Evolutionary conservation across 2,329 filamentous ascomycete genomes (phyloP), one percentile per base, ranked within the genome.

Genomic region (Ploettnerulaceae sp.): DNA sequence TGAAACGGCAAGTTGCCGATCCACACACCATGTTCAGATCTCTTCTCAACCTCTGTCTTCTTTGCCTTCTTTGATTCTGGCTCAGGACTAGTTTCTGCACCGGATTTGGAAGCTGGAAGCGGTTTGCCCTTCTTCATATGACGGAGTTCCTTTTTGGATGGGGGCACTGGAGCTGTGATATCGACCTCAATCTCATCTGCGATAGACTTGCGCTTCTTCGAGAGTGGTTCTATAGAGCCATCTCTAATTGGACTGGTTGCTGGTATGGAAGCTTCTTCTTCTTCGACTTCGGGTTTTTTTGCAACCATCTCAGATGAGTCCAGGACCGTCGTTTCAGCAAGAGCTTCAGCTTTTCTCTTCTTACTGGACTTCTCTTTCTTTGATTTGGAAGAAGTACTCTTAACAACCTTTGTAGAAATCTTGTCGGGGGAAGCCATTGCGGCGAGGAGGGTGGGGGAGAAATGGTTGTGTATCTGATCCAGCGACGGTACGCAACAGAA

Each of bases 1-100:
- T 78, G 80, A 73, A 91, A 98, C n/a, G 86, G 80, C 53, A 98
- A 70, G 67, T 98, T 98, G 59, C 94, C 93, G 58, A 98, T 87
- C 93, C 93, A 98, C 56, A 98, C 80, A 52, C 89, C 88, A 66
- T 89, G 82, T 14, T 86, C 81, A 7, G 89, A 93, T 49, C 88
- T 83, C 57, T 73, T 69, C 55, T 76, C 72, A 44, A 75, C 71
- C 41, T 62, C 64, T 5, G 59, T 60, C 33, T 68, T 67, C 62
- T 66, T 49, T 17, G 21, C 38, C 15, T 36, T 60, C 57, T 51
- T 71, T 60, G 66, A 62, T 42, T 70, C 66, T 4, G 63, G 61
- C 46, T 71, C 69, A 8, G 62, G 57, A 20, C 59, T 57, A 20
- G 57, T 35, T 66, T 69, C 57, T 46, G 67, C 69, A 26, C 61